Evolutionary conservation across 495 filamentous ascomycete species (phyloP).

Genomic region (Aspergillus cavernicola): DNA sequence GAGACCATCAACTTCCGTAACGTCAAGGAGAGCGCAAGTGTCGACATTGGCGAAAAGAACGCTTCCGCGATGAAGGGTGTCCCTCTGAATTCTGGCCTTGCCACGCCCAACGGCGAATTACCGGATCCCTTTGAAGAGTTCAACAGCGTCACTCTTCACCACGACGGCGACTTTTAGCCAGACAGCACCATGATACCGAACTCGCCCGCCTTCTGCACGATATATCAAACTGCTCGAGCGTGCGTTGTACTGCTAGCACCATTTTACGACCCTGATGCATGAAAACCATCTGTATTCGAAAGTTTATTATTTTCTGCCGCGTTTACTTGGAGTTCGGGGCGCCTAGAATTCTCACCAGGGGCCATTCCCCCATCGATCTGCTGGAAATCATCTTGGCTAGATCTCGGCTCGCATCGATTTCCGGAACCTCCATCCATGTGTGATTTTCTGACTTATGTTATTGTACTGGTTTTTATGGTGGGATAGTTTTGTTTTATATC

Average conservation of each 20-base stretch:
- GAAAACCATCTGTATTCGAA: constrained; percentile 31
- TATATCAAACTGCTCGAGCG: constrained; percentile 26
- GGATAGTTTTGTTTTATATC: constrained; percentile 12
- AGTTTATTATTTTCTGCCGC: constrained; percentile 21
- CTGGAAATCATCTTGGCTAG: constrained; percentile 6
- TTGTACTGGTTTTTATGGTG: constrained; percentile 5
- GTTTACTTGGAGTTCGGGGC: constrained; percentile 28
- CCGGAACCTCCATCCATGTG: constrained; percentile 4
- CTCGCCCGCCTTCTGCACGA: constrained; percentile 11
- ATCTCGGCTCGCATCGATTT: constrained; percentile 13
- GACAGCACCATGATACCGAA: constrained; percentile 5
- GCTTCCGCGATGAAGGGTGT: constrained; percentile 67
- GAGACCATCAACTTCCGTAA: constrained; percentile 97
- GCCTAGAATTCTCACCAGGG: constrained; percentile 18
- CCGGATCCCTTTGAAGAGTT: constrained; percentile 98
- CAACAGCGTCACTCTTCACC: constrained; percentile 95
- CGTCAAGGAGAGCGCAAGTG: constrained; percentile 94
- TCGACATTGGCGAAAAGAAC: constrained; percentile 71
- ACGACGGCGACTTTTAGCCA: constrained; percentile 69
- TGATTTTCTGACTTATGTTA: constrained; percentile 12
- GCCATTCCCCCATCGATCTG: constrained; percentile 13
- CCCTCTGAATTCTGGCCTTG: constrained; percentile 76
- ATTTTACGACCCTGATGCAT: constrained; percentile 40
- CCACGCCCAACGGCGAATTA: constrained; percentile 78
- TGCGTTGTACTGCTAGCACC: constrained; percentile 21